These are phyloP conservation scores for Gossypium mustelinum DNA, from an alignment of 345 rosid genomes.

Conservation along the genomic window DNA sequence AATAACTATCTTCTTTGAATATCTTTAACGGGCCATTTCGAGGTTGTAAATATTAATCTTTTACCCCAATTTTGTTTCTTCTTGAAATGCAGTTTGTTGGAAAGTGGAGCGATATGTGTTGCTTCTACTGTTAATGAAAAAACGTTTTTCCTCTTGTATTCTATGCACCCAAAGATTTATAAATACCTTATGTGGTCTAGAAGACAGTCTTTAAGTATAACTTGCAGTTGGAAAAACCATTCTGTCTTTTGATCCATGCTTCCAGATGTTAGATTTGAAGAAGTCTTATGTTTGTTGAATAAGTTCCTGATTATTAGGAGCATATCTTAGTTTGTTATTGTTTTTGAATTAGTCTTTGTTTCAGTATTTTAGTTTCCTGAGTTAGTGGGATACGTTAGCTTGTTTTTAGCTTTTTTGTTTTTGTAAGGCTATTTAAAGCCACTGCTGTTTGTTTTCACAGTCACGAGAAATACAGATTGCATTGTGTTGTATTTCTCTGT, in stretches of 20 bases:
- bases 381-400: too few species aligned
- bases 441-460: too few species aligned
- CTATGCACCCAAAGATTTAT: background rate
- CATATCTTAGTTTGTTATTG: too few species aligned
- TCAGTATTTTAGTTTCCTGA: too few species aligned
- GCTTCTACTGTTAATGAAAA: background rate
- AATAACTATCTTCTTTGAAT: background rate
- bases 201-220: background rate
- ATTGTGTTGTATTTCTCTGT: too few species aligned
- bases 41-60: conserved; percentile 14
- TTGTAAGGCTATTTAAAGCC: too few species aligned
- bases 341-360: too few species aligned
- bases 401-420: too few species aligned
- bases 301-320: too few species aligned
- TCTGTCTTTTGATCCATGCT: background rate
- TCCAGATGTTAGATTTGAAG: too few species aligned
- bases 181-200: background rate
- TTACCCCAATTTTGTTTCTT: background rate
- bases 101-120: conserved; percentile 50
- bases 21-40: background rate
- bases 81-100: conserved; percentile 59
- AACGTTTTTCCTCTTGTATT: background rate
- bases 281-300: too few species aligned
- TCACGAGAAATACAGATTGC: too few species aligned
- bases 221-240: background rate